Conservation (phyloP, 2,329 filamentous ascomycete genomes). For the Colletotrichum magnum region DNA sequence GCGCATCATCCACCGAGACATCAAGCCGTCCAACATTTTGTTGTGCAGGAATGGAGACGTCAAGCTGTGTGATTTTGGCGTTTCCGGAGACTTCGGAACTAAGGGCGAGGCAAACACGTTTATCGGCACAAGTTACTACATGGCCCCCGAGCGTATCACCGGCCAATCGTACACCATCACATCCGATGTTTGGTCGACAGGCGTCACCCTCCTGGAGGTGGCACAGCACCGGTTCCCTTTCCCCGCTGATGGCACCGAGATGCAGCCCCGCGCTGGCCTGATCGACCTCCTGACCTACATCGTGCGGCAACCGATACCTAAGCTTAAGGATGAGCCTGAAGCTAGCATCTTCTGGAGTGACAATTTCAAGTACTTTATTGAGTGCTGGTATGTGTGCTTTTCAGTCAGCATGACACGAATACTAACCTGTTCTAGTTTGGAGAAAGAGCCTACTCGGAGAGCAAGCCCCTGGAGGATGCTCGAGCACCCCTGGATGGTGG, state of each 20-base stretch:
- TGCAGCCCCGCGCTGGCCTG: conserved; percentile 91
- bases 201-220: conserved; percentile 98
- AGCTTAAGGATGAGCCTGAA: conserved; percentile 93
- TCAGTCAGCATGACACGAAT: not conserved
- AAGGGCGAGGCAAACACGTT: conserved; percentile 99
- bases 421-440: conserved; percentile 72
- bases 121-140: conserved; percentile 99
- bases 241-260: conserved; percentile 94
- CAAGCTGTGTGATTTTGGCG: conserved; percentile 98
- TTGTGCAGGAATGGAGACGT: conserved; percentile 93
- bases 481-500: conserved; percentile 98
- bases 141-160: conserved; percentile 98
- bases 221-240: conserved; percentile 99
- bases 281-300: conserved; percentile 98
- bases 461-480: conserved; percentile 99
- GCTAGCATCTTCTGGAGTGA: conserved; percentile 94
- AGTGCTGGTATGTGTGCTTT: conserved; percentile 86
- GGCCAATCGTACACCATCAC: conserved; percentile 99
- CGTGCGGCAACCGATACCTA: conserved; percentile 93
- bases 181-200: conserved; percentile 97
- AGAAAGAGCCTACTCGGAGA: conserved; percentile 89
- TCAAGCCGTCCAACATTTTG: conserved; percentile 98
- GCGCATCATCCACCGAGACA: conserved; percentile 98
- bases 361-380: conserved; percentile 99
- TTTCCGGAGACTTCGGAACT: conserved; percentile 97